Conservation (phyloP, 495 filamentous ascomycete species). For the Xylaria nigripes region DNA sequence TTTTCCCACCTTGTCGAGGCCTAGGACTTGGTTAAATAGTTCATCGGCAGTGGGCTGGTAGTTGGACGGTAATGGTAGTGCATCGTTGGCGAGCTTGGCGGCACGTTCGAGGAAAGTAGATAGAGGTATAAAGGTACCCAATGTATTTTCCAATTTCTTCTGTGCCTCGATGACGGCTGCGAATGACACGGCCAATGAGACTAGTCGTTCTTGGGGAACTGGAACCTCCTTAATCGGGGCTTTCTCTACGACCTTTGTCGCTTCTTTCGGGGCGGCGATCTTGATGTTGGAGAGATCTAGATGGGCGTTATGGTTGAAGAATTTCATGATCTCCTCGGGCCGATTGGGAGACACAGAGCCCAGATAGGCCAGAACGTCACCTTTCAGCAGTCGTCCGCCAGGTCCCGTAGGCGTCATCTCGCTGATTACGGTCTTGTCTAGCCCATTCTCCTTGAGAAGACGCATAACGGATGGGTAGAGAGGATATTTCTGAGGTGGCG, state of each 20-base stretch:
- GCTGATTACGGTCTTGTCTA: slow-evolving; percentile 61
- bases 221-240: slow-evolving; percentile 27
- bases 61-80: slow-evolving; percentile 58
- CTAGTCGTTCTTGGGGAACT: slow-evolving; percentile 39
- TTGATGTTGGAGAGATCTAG: slow-evolving; percentile 95
- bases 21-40: slow-evolving; percentile 82
- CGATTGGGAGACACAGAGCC: slow-evolving; percentile 63
- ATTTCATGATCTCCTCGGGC: slow-evolving; percentile 57
- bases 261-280: slow-evolving; percentile 52
- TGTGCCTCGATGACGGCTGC: slow-evolving; percentile 69
- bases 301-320: slow-evolving; percentile 66
- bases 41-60: slow-evolving; percentile 63
- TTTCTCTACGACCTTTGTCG: slow-evolving; percentile 34
- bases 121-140: slow-evolving; percentile 73
- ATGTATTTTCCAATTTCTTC: slow-evolving; percentile 61
- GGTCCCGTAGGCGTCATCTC: slow-evolving; percentile 84
- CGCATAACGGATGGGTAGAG: slow-evolving; percentile 79
- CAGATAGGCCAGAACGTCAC: slow-evolving; percentile 87
- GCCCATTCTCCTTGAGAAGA: slow-evolving; percentile 66
- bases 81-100: slow-evolving; percentile 74
- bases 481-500: slow-evolving; percentile 54
- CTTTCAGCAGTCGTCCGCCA: slow-evolving; percentile 84
- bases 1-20: slow-evolving; percentile 43
- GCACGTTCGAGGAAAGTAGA: slow-evolving; percentile 83
- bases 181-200: slow-evolving; percentile 69